Evolutionary conservation across 352 stramenopile species (phyloP).

Genomic region (Phytophthora pini): DNA sequence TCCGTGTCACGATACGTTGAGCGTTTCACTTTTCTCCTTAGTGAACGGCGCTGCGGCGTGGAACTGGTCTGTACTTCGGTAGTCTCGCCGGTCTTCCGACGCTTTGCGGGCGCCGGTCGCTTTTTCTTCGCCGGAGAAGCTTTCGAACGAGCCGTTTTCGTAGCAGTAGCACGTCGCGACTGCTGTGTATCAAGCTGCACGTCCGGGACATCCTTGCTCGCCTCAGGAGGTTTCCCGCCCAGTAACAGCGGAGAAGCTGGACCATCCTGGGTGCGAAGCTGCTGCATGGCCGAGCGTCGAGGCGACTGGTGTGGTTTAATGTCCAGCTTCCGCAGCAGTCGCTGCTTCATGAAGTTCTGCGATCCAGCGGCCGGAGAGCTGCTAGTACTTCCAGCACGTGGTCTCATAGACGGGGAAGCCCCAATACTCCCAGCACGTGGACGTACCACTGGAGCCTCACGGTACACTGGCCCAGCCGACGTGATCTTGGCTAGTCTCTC

Average conservation of each 20-base stretch:
- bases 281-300: slow-evolving; percentile 53
- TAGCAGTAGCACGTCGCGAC: slow-evolving; percentile 30
- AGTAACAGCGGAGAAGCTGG: slow-evolving; percentile 40
- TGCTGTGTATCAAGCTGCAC: slow-evolving; percentile 28
- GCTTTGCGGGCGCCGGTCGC: slow-evolving; percentile 18
- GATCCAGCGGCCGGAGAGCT: slow-evolving; percentile 20
- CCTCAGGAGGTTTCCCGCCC: slow-evolving; percentile 26
- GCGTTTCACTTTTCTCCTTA: slow-evolving; percentile 60
- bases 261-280: slow-evolving; percentile 23
- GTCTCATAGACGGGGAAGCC: slow-evolving; percentile 23
- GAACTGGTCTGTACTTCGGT: slow-evolving; percentile 11
- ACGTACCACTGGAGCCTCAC: slow-evolving; percentile 59
- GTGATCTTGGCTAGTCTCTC: slow-evolving; percentile 76
- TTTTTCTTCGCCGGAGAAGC: slow-evolving; percentile 27
- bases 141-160: slow-evolving; percentile 43
- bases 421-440: slow-evolving; percentile 40
- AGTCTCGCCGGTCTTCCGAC: slow-evolving; percentile 29
- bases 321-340: slow-evolving; percentile 64
- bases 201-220: slow-evolving; percentile 28
- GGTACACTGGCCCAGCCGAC: slow-evolving; percentile 51
- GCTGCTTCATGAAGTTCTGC: slow-evolving; percentile 37
- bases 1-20: slow-evolving; percentile 45
- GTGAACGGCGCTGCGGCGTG: slow-evolving; percentile 25
- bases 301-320: slow-evolving; percentile 84
- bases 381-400: slow-evolving; percentile 22